phyloP scores from a whole-genome alignment of 2,329 filamentous ascomycete species.

The Colletotrichum euphorbiae region DNA sequence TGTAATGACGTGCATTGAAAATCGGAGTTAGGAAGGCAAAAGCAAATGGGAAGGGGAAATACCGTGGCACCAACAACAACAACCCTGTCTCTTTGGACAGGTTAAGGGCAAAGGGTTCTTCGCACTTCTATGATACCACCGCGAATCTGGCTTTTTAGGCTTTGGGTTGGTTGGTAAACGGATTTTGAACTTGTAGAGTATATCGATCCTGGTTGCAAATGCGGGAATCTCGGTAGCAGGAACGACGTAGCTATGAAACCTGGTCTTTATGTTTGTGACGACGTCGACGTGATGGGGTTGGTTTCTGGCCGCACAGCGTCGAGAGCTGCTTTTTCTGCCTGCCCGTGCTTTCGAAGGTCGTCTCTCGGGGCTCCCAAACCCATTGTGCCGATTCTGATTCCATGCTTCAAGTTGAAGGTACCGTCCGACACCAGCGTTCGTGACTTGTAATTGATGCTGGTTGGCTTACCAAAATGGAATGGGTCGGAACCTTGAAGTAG shows the following conservation, averaged over 20 bases:
- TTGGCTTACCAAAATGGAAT: no score
- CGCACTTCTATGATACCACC: slow-evolving; percentile 25
- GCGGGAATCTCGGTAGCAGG: background rate
- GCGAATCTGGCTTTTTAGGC: slow-evolving; percentile 18
- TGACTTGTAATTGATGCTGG: no score
- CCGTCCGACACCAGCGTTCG: no score
- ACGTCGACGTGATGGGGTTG: no score
- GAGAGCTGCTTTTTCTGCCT: no score
- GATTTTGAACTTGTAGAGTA: slow-evolving; percentile 21
- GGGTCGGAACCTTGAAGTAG: no score
- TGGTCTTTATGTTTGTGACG: background rate
- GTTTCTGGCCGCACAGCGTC: no score
- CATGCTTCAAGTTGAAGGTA: no score
- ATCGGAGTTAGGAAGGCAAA: slow-evolving; percentile 27
- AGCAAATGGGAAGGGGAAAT: slow-evolving; percentile 28
- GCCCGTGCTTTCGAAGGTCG: no score
- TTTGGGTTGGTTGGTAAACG: slow-evolving; percentile 19
- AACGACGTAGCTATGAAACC: background rate
- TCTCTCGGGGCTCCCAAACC: no score
- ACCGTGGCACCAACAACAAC: slow-evolving; percentile 8
- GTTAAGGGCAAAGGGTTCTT: slow-evolving; percentile 4
- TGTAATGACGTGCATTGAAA: slow-evolving; percentile 26
- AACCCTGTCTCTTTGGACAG: slow-evolving; percentile 18
- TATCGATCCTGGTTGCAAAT: slow-evolving; percentile 13
- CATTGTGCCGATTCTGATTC: no score